Conservation (phyloP, 331 rosid species). For the Rhamnella rubrinervis region DNA sequence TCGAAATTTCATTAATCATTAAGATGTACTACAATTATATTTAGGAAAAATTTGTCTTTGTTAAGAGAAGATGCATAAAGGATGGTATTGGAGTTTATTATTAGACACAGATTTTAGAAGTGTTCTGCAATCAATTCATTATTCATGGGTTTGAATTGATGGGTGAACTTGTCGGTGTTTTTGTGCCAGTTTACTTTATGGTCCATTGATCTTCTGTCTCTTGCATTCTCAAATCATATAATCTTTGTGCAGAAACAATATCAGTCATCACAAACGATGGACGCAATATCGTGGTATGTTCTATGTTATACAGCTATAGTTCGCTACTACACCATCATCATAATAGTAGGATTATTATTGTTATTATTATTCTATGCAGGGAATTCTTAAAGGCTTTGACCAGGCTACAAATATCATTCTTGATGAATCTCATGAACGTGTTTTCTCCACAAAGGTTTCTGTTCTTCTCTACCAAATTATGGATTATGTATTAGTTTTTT, state of each 20-base stretch:
- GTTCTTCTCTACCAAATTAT: not conserved
- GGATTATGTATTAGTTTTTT: not conserved
- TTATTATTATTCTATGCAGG: slow-evolving; percentile 38
- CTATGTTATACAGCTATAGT: not conserved
- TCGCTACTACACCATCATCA: too few relatives aligned
- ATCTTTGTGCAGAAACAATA: slow-evolving; percentile 65
- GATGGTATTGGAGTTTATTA: too few relatives aligned
- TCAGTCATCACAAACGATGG: slow-evolving; percentile 98
- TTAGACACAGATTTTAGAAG: too few relatives aligned
- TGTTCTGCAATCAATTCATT: too few relatives aligned
- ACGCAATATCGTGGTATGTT: slow-evolving; percentile 91
- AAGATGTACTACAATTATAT: too few relatives aligned
- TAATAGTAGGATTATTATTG: not conserved
- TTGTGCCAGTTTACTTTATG: not conserved
- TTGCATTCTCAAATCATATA: too few relatives aligned
- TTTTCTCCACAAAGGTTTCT: slow-evolving; percentile 90
- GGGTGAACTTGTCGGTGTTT: too few relatives aligned
- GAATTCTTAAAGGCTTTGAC: slow-evolving; percentile 91
- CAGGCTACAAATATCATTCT: slow-evolving; percentile 98
- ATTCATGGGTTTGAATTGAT: too few relatives aligned
- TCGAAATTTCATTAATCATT: too few relatives aligned
- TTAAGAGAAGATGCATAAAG: too few relatives aligned
- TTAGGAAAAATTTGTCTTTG: too few relatives aligned
- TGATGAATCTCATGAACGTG: slow-evolving; percentile 96
- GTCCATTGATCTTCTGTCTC: not conserved